These are phyloP conservation scores for Gossypium lobatum DNA, from an alignment of 441 rosid genomes.

Conservation along the genomic window DNA sequence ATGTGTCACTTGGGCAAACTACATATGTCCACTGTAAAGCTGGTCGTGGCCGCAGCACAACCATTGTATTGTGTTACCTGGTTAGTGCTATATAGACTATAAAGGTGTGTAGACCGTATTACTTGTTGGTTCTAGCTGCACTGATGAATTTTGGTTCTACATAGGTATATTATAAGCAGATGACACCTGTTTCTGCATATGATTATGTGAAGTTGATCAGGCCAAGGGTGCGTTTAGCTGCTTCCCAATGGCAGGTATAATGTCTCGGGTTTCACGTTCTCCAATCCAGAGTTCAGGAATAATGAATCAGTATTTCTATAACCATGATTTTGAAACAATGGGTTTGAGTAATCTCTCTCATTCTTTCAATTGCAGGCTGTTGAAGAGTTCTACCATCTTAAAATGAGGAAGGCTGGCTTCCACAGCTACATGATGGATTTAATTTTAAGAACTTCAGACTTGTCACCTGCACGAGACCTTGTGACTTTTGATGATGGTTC, in stretches of 20 bases:
- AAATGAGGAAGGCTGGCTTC: constrained; percentile 29
- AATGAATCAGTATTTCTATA: not conserved
- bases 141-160: constrained; percentile 5
- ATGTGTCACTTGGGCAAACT: constrained; percentile 43
- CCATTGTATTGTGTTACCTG: constrained; percentile 86
- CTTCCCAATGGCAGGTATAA: constrained; percentile 84
- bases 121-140: not conserved
- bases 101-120: not conserved
- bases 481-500: constrained; percentile 79
- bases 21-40: constrained; percentile 97
- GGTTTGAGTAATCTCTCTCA: not conserved
- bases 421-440: constrained; percentile 20
- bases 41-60: constrained; percentile 96
- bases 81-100: constrained; percentile 29
- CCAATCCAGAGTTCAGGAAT: not conserved
- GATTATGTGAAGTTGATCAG: constrained; percentile 70
- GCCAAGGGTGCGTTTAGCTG: constrained; percentile 85
- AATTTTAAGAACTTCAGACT: constrained; percentile 30
- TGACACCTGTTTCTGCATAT: constrained; percentile 87
- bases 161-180: constrained; percentile 70
- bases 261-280: not conserved
- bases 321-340: not conserved
- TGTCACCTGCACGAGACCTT: constrained; percentile 29
- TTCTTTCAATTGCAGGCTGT: constrained; percentile 56
- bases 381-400: constrained; percentile 56